Percentiles rank a stretch among this genome's conserved stretches.
Conservation (phyloP, 2,329 filamentous ascomycete species). For the Myriosclerotinia curreyana region DNA sequence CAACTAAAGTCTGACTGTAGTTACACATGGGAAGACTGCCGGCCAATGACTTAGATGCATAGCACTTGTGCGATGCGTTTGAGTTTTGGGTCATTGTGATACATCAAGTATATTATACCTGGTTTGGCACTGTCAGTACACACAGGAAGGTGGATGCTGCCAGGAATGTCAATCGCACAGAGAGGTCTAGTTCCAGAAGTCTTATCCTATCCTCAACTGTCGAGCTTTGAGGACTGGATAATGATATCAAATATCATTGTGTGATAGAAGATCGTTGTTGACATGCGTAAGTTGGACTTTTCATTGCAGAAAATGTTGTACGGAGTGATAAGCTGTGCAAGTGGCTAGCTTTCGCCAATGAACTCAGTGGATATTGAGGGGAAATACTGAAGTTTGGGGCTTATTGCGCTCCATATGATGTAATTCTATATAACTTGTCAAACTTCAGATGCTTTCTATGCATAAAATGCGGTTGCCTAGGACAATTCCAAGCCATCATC, state of each 20-base stretch:
- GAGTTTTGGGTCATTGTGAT: too few relatives aligned
- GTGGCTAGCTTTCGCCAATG: neutral
- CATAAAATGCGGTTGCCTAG: neutral
- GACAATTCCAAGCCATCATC: neutral
- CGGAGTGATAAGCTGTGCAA: neutral
- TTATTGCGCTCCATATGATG: neutral
- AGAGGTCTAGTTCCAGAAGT: neutral
- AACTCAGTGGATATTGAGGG: neutral
- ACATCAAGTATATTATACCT: neutral
- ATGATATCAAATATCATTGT: neutral
- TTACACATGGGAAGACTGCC: neutral
- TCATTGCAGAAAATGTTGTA: neutral
- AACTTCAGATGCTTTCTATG: neutral
- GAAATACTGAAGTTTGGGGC: neutral
- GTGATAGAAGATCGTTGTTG: neutral
- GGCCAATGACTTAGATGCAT: slow-evolving; percentile 5
- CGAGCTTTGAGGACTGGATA: neutral
- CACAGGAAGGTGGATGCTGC: neutral
- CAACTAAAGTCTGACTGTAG: slow-evolving; percentile 2
- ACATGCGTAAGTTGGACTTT: neutral
- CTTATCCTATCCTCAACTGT: neutral
- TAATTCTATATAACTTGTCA: neutral
- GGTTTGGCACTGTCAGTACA: neutral
- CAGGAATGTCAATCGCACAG: neutral
- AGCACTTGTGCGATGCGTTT: neutral